Evolutionary conservation across 805 yeast genomes (phyloP), one percentile per base, ranked within the genome.

Genomic region (Barnettozyma siamensis): DNA sequence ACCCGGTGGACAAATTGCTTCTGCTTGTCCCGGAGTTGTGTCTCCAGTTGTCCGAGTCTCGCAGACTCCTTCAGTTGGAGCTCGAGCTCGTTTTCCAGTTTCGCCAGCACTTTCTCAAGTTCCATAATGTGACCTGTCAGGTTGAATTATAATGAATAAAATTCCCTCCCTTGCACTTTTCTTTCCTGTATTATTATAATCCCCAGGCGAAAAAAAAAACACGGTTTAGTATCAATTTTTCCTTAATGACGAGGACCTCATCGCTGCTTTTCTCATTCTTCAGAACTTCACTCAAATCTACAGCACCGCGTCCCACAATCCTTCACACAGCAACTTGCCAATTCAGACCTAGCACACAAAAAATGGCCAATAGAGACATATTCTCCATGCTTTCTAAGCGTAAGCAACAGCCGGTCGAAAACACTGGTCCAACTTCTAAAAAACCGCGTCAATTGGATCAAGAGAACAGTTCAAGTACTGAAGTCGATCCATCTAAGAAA

Each of bases 401-500:
- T 5, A 33, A 23, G 11, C 21, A 30, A 12, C 19, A 21, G 21
- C 23, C 33, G 3, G n/a, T 7, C 19, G 3, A 8, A 11, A 7
- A 8, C 28, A 31, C 17, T 13, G 17, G 21, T n/a, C 31, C n/a
- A 16, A 21, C 28, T 9, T 18, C 24, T 7, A 33, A 36, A 21
- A 29, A 24, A 17, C 15, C 39, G 33, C 39, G 39, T 36, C 28
- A 31, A 26, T 26, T 26, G 34, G 34, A 31, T 5, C 11, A 31
- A 15, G 26, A 37, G 35, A 37, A 21, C 7, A 34, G 4, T 3
- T 10, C 20, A 5, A 11, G 17, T 9, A 21, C 6, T 21, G 24
- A 21, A 21, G n/a, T n/a, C n/a, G n/a, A n/a, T n/a, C n/a, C n/a
- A n/a, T n/a, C n/a, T n/a, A n/a, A n/a, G n/a, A n/a, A n/a, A 40